A percentile compares a stretch with the other conserved stretches of the same genome.
Evolutionary conservation across 345 rosid genomes (phyloP).

Genomic region (Microcos paniculata): DNA sequence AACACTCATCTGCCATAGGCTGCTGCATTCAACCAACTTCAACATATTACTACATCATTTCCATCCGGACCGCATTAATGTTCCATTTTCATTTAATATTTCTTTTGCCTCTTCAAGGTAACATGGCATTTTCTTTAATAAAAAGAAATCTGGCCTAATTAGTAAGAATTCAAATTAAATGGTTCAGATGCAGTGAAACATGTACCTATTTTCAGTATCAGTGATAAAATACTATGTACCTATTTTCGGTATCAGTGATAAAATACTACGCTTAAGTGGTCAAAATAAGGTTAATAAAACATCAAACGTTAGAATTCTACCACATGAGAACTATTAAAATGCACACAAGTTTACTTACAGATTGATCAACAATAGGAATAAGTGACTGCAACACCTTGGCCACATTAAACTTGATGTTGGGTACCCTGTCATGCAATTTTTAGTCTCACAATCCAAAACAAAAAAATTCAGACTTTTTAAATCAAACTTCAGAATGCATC

Average conservation of each 20-base stretch:
- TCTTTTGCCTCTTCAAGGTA: background rate
- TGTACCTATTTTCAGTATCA: background rate
- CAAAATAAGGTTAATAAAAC: background rate
- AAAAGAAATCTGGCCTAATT: background rate
- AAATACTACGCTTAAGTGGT: background rate
- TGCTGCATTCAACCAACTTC: too few species aligned
- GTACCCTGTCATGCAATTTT: constrained; percentile 55
- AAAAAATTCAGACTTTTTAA: background rate
- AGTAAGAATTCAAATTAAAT: background rate
- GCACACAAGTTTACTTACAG: constrained; percentile 49
- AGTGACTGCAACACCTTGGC: constrained; percentile 94
- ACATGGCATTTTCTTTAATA: background rate
- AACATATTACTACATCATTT: too few species aligned
- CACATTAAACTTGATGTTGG: constrained; percentile 93
- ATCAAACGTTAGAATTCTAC: background rate
- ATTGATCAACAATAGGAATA: constrained; percentile 75
- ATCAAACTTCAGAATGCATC: background rate
- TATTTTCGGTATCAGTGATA: too few species aligned
- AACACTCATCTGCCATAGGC: too few species aligned
- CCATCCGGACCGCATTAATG: too few species aligned
- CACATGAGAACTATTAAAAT: background rate
- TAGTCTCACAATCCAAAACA: background rate
- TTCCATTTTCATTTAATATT: too few species aligned
- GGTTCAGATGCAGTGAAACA: background rate
- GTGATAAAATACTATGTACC: too few species aligned